Conservation (phyloP, 352 stramenopile species). For the Pythium aphanidermatum region DNA sequence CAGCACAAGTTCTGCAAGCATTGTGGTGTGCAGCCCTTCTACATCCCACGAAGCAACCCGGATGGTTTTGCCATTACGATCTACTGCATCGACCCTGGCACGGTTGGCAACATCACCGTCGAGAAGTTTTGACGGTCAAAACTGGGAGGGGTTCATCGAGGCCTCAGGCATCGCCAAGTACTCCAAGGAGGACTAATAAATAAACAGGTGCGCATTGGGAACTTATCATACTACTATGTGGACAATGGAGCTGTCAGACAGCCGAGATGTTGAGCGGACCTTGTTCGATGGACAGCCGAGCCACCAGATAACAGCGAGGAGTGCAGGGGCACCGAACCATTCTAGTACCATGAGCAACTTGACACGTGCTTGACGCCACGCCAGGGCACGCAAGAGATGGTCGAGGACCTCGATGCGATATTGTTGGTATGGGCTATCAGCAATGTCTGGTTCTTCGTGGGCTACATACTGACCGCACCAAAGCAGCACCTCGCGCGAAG, state of each 20-base stretch:
- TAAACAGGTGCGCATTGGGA: neutral
- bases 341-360: conserved; percentile 23
- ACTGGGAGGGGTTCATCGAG: conserved; percentile 52
- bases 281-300: conserved; percentile 8
- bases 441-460: conserved; percentile 4
- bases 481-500: conserved; percentile 1
- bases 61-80: conserved; percentile 74
- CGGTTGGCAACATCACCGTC: conserved; percentile 48
- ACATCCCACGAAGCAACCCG: conserved; percentile 75
- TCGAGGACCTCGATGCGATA: conserved; percentile 20
- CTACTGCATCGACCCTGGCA: conserved; percentile 48
- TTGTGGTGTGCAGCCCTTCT: conserved; percentile 79
- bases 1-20: conserved; percentile 77
- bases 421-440: conserved; percentile 18
- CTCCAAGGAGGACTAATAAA: conserved; percentile 23
- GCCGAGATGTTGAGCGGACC: too few species aligned
- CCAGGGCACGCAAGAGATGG: conserved; percentile 1
- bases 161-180: conserved; percentile 33
- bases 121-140: conserved; percentile 63
- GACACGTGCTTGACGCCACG: conserved; percentile 1
- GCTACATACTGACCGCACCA: conserved; percentile 24
- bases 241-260: too few species aligned
- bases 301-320: conserved; percentile 12
- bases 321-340: conserved; percentile 16
- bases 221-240: too few species aligned